Evolutionary conservation across 2,329 filamentous ascomycete genomes (phyloP), one percentile per base, ranked within the genome.

Genomic region (Scedosporium dehoogii): DNA sequence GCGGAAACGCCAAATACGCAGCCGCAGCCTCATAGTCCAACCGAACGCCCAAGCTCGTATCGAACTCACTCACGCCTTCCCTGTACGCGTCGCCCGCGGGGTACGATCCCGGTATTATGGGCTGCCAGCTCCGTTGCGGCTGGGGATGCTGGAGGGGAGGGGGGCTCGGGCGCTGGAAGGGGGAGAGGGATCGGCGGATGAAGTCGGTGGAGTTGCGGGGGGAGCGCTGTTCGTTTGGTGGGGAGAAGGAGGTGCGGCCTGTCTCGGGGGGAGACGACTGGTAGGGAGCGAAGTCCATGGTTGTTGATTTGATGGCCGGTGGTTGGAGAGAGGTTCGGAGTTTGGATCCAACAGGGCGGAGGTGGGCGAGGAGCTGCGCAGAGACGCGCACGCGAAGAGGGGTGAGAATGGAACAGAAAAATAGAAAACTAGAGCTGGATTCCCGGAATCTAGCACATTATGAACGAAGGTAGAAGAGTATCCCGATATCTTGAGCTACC

Each of bases 281-380:
- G 77, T 97, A 99, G 44, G 94, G 94, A 56, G 94, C 94, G 74
- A 97, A 99, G 78, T 97, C 90, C 90, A 94, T 94, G 62, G 69
- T 78, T 64, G 66, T 57, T 29, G 23, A 57, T 48, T 55, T 58
- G 58, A 21, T 48, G 48, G 62, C 62, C 16, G 14, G 48, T n/a
- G 69, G 57, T 59, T 55, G 55, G 60, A 51, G 59, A 48, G 48
- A 46, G 41, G 53, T 57, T 21, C 56, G 58, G 38, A 48, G 29
- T 58, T 51, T 33, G 21, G 46, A 46, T 46, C n/a, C 14, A 46
- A 16, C 18, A 14, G 18, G 33, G 53, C 44, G 42, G 55, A 44
- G 44, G 33, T 23, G 12, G n/a, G 18, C 51, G 51, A 27, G n/a
- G 21, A 16, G 51, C 42, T 46, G 18, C 18, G 42, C 18, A 18